Evolutionary conservation across 169 alveolate genomes (phyloP).

Genomic region (Neospora caninum): DNA sequence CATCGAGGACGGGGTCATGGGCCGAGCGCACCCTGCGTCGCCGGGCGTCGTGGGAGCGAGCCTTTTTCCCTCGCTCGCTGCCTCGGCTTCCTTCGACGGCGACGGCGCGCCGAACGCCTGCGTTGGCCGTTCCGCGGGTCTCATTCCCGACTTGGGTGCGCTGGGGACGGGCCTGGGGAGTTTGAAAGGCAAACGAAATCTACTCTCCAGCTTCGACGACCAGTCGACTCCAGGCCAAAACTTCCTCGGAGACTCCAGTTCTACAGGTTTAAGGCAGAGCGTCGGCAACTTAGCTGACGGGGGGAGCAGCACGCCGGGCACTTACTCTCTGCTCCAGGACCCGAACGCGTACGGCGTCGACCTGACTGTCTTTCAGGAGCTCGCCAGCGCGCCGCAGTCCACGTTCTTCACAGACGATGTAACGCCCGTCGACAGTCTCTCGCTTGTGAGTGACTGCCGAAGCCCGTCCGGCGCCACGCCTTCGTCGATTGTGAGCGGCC

Average conservation of each 20-base stretch:
- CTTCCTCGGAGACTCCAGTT: not conserved
- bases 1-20: not conserved
- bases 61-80: not conserved
- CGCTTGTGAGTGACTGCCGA: not conserved
- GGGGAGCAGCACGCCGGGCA: not conserved
- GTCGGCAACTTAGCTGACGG: not conserved
- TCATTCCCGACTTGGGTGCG: not conserved
- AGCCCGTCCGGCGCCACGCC: constrained; percentile 29
- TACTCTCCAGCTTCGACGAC: not conserved
- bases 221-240: not conserved
- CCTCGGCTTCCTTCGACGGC: not conserved
- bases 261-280: not conserved
- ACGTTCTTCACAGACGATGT: not conserved
- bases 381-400: constrained; percentile 22
- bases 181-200: not conserved
- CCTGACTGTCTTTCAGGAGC: not conserved
- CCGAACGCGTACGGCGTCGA: not conserved
- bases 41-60: too few species aligned
- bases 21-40: not conserved
- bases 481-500: not conserved
- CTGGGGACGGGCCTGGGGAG: not conserved
- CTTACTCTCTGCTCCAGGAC: not conserved
- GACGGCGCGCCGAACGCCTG: not conserved
- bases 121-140: not conserved
- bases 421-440: constrained; percentile 8